phyloP scores from a whole-genome alignment of 1,284 basidiomycete species.

The Austroboletus rostrupii region DNA sequence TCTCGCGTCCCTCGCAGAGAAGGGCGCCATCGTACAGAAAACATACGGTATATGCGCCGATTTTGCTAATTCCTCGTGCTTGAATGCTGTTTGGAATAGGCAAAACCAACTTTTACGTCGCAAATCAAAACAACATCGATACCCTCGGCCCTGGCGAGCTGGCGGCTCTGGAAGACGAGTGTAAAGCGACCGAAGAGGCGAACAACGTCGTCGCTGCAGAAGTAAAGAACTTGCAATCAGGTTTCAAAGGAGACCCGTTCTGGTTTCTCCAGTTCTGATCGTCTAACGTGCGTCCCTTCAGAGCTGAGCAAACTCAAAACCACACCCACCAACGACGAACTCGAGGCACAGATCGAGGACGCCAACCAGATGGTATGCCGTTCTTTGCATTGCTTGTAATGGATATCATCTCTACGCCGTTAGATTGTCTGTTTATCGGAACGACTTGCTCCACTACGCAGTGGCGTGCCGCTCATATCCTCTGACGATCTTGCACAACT shows the following conservation, averaged over 20 bases:
- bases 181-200: constrained; percentile 53
- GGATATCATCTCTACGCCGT: background rate
- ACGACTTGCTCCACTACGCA: constrained; percentile 61
- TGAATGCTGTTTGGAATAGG: constrained; percentile 39
- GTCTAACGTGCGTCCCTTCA: constrained; percentile 23
- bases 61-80: background rate
- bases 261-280: background rate
- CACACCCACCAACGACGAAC: constrained; percentile 65
- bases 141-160: constrained; percentile 57
- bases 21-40: constrained; percentile 71
- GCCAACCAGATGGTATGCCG: constrained; percentile 40
- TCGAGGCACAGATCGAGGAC: constrained; percentile 47
- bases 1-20: constrained; percentile 71
- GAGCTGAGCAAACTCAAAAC: constrained; percentile 62
- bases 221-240: constrained; percentile 31
- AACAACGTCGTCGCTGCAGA: constrained; percentile 53
- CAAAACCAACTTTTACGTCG: constrained; percentile 82
- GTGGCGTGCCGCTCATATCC: constrained; percentile 63
- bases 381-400: background rate
- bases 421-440: constrained; percentile 49
- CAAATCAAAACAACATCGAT: constrained; percentile 64
- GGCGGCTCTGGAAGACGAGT: constrained; percentile 51
- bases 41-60: constrained; percentile 58
- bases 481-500: constrained; percentile 58
- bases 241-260: constrained; percentile 9